A percentile compares a stretch with the other conserved stretches of the same genome.
phyloP scores from a whole-genome alignment of 1,284 basidiomycete species.

The Austroboletus rostrupii region DNA sequence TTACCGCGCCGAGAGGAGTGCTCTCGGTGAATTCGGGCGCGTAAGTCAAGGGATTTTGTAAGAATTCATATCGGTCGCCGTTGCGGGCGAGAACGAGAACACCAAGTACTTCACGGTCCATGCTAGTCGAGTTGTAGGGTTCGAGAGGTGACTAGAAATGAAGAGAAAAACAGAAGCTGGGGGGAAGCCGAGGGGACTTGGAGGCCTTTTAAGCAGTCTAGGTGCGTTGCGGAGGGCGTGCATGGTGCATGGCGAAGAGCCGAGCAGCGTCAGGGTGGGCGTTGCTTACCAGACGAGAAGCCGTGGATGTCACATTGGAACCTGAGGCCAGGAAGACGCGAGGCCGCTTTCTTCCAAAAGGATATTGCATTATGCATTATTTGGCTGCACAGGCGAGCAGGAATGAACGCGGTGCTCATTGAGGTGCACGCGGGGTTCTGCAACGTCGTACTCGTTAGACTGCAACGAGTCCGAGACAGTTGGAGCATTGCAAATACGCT shows the following conservation, averaged over 20 bases:
- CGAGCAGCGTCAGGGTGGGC: constrained; percentile 24
- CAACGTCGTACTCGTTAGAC: constrained; percentile 5
- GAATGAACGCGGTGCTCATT: constrained; percentile 25
- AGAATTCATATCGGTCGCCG: constrained; percentile 71
- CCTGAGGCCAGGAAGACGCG: constrained; percentile 30
- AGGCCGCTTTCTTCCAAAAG: constrained; percentile 30
- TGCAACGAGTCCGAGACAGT: constrained; percentile 1
- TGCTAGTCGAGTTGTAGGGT: constrained; percentile 20
- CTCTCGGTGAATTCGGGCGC: constrained; percentile 68
- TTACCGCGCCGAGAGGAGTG: constrained; percentile 79
- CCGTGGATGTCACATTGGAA: constrained; percentile 21
- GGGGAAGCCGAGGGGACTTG: constrained; percentile 11
- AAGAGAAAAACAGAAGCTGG: constrained; percentile 15
- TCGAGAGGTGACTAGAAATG: constrained; percentile 14
- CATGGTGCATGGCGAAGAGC: constrained; percentile 28
- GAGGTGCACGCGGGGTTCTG: constrained; percentile 8
- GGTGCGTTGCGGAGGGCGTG: constrained; percentile 22
- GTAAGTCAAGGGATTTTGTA: constrained; percentile 72
- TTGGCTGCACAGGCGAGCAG: constrained; percentile 26
- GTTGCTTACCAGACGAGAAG: constrained; percentile 16
- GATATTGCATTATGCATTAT: constrained; percentile 26
- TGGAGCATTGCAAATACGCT: constrained; percentile 7
- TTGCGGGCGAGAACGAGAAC: constrained; percentile 81
- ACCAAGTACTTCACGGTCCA: constrained; percentile 63
- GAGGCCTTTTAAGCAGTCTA: constrained; percentile 24